These are phyloP conservation scores for Penicillium longicatenatum DNA, from an alignment of 495 filamentous ascomycete genomes.

Conservation along the genomic window DNA sequence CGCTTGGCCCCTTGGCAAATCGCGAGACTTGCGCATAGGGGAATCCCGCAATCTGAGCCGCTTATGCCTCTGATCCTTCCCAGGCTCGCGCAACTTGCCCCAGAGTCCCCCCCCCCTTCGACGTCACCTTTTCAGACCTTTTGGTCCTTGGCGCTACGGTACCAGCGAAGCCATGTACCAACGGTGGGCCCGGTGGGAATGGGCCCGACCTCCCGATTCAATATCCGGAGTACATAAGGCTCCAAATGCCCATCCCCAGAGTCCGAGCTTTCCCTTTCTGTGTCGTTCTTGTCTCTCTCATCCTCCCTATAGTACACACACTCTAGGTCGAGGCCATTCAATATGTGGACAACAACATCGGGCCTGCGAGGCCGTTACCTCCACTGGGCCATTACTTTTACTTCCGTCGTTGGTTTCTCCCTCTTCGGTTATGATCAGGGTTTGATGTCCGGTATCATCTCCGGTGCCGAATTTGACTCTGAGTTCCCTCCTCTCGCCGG, in stretches of 20 bases:
- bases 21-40: background rate
- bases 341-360: slow-evolving; percentile 44
- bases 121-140: background rate
- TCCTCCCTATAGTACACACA: background rate
- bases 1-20: slow-evolving; percentile 6
- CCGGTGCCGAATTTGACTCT: slow-evolving; percentile 63
- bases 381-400: slow-evolving; percentile 40
- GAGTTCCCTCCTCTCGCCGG: slow-evolving; percentile 60
- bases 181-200: background rate
- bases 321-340: slow-evolving; percentile 14
- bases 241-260: slow-evolving; percentile 1
- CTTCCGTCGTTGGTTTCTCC: slow-evolving; percentile 62
- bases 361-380: slow-evolving; percentile 41
- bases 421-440: slow-evolving; percentile 75
- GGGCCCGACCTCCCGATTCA: background rate
- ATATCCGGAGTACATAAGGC: slow-evolving; percentile 2
- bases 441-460: slow-evolving; percentile 79
- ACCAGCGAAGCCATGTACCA: slow-evolving; percentile 4
- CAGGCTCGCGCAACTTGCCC: slow-evolving; percentile 10
- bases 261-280: slow-evolving; percentile 4
- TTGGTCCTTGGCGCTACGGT: slow-evolving; percentile 1
- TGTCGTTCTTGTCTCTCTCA: slow-evolving; percentile 1
- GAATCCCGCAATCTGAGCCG: background rate
- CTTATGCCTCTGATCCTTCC: slow-evolving; percentile 8
- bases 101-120: background rate